phyloP scores from a whole-genome alignment of 1,284 basidiomycete genomes.

The Afroboletus lepidellus region DNA sequence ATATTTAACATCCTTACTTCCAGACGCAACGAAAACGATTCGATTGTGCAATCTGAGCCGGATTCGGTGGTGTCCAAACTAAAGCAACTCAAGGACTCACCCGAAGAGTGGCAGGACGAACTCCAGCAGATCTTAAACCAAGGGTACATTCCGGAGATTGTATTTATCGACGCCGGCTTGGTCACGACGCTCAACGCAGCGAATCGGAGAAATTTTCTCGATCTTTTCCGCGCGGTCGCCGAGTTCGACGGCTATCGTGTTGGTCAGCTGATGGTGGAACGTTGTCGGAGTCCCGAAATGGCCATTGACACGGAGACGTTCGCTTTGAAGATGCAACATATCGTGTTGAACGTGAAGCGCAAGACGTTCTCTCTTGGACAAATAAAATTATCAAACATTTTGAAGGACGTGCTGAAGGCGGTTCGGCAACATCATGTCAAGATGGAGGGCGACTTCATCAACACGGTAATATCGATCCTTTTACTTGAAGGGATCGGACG shows the following conservation, averaged over 20 bases:
- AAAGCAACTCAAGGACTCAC: conserved; percentile 53
- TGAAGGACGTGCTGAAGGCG: conserved; percentile 84
- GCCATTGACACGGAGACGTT: conserved; percentile 93
- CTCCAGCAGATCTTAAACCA: conserved; percentile 62
- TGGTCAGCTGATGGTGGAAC: conserved; percentile 94
- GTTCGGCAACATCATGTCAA: conserved; percentile 95
- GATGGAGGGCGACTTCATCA: conserved; percentile 98
- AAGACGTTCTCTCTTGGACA: conserved; percentile 96
- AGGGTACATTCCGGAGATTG: conserved; percentile 91
- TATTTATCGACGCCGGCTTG: conserved; percentile 96
- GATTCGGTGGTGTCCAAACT: conserved; percentile 73
- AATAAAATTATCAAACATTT: conserved; percentile 93
- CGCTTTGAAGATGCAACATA: conserved; percentile 95
- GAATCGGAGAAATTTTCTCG: conserved; percentile 92
- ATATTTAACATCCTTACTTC: conserved; percentile 46
- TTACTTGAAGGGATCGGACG: conserved; percentile 95
- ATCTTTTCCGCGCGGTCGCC: conserved; percentile 93
- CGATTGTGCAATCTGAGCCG: conserved; percentile 46
- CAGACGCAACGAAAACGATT: conserved; percentile 31
- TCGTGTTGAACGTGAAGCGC: conserved; percentile 90
- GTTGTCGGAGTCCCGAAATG: conserved; percentile 90
- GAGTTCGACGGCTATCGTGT: conserved; percentile 96
- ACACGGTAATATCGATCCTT: conserved; percentile 94
- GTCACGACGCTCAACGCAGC: conserved; percentile 81
- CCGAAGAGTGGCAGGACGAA: conserved; percentile 69